Evolutionary conservation across 805 yeast species (phyloP).

Genomic region (Lipomyces orientalis): DNA sequence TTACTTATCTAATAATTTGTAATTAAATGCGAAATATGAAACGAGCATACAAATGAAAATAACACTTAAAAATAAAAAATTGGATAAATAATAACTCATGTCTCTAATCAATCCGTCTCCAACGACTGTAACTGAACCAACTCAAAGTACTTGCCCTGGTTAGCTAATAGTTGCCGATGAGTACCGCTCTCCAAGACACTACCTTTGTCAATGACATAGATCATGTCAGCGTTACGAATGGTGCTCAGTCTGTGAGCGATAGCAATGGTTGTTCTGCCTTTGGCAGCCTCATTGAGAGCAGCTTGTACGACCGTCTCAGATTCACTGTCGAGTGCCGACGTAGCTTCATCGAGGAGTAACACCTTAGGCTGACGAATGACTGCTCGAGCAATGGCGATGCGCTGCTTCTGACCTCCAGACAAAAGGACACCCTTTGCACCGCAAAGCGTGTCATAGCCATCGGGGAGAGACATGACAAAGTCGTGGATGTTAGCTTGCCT

Average conservation of each 20-base stretch:
- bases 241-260: slow-evolving; percentile 77
- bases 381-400: slow-evolving; percentile 69
- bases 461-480: slow-evolving; percentile 59
- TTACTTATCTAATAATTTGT: too few species aligned
- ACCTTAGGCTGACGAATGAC: slow-evolving; percentile 62
- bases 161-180: slow-evolving; percentile 51
- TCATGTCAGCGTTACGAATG: slow-evolving; percentile 57
- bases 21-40: too few species aligned
- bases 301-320: slow-evolving; percentile 71
- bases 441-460: slow-evolving; percentile 57
- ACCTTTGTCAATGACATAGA: slow-evolving; percentile 61
- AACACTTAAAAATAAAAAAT: too few species aligned
- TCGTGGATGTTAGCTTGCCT: slow-evolving; percentile 57
- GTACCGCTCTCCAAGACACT: slow-evolving; percentile 58
- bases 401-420: slow-evolving; percentile 72
- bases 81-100: too few species aligned
- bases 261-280: slow-evolving; percentile 69
- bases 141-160: slow-evolving; percentile 49
- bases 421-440: slow-evolving; percentile 57
- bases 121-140: slow-evolving; percentile 52
- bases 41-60: too few species aligned
- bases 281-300: slow-evolving; percentile 64
- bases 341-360: slow-evolving; percentile 63
- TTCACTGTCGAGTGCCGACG: slow-evolving; percentile 59
- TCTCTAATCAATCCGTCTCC: slow-evolving; percentile 38